Evolutionary conservation across 345 rosid species (phyloP).

Genomic region (Aquilaria sinensis): DNA sequence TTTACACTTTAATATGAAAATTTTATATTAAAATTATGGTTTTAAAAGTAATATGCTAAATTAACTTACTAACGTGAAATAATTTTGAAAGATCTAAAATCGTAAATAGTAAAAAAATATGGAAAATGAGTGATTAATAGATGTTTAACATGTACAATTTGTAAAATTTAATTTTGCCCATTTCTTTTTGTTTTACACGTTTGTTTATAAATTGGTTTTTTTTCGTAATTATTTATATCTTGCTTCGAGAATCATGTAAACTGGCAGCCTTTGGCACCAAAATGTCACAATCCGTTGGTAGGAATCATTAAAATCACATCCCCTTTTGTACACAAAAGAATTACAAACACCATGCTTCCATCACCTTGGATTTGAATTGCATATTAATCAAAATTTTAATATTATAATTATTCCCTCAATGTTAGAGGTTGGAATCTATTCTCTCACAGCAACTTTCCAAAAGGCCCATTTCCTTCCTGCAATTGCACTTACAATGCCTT

Average conservation of each 20-base stretch:
- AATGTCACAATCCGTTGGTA: background rate
- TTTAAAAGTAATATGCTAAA: too few species aligned
- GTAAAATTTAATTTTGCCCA: background rate
- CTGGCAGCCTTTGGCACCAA: constrained; percentile 23
- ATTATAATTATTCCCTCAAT: constrained; percentile 13
- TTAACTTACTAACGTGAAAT: too few species aligned
- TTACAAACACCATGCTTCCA: constrained; percentile 14
- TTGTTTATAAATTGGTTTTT: too few species aligned
- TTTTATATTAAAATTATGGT: too few species aligned
- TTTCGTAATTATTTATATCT: background rate
- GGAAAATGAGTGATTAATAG: too few species aligned
- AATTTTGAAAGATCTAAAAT: too few species aligned
- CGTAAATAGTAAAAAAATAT: too few species aligned
- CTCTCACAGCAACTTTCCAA: constrained; percentile 20
- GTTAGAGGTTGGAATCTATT: constrained; percentile 34
- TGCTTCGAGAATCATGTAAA: constrained; percentile 21
- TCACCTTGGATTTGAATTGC: constrained; percentile 7
- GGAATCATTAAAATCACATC: constrained; percentile 2
- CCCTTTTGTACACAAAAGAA: background rate
- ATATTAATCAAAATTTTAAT: constrained; percentile 9
- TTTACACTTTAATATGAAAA: too few species aligned
- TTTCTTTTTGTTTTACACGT: background rate
- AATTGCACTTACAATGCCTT: constrained; percentile 14
- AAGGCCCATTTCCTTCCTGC: constrained; percentile 15
- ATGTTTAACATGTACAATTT: too few species aligned